Evolutionary conservation across 805 yeast genomes (phyloP).

Genomic region (Brettanomyces bruxellensis): DNA sequence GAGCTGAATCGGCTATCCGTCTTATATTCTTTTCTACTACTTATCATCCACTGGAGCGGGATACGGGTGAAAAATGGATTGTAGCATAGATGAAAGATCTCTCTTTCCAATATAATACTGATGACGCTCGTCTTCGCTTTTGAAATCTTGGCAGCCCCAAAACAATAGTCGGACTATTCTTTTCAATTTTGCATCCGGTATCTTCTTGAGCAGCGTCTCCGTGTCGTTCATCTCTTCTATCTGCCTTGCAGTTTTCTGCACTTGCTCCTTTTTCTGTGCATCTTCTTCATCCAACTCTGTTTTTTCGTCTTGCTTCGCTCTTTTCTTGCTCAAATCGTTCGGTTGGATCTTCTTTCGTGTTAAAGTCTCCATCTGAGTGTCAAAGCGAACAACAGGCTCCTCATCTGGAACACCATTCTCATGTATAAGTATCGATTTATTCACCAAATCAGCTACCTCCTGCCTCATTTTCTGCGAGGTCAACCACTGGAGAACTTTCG

Average conservation of each 20-base stretch:
- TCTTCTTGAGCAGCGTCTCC: conserved; percentile 11
- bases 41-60: too few species aligned
- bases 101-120: too few species aligned
- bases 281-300: background rate
- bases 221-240: conserved; percentile 3
- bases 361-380: background rate
- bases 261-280: background rate
- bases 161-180: conserved; percentile 19
- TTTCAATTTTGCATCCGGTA: conserved; percentile 14
- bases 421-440: conserved; percentile 48
- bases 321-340: background rate
- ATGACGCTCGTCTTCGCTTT: too few species aligned
- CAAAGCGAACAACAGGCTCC: too few species aligned
- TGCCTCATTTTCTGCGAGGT: conserved; percentile 35
- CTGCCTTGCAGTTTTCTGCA: background rate
- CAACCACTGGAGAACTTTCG: too few species aligned
- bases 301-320: background rate
- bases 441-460: conserved; percentile 63
- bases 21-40: too few species aligned
- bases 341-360: conserved; percentile 1
- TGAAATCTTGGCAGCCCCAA: conserved; percentile 13
- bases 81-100: too few species aligned
- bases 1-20: too few species aligned
- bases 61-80: too few species aligned
- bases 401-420: conserved; percentile 5